Conservation (phyloP, 176 grass and related monocot genomes). For the Themeda triandra region DNA sequence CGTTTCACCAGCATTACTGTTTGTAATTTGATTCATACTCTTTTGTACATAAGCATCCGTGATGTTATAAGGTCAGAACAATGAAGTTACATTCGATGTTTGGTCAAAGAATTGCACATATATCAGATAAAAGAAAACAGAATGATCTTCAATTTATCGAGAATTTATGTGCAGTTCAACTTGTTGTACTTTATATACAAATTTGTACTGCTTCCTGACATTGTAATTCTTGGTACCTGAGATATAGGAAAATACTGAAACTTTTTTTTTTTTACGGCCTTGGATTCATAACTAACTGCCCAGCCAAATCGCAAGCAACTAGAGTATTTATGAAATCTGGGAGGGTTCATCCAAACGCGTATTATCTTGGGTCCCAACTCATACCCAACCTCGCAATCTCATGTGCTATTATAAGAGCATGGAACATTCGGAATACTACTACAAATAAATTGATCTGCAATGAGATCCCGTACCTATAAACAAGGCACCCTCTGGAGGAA, state of each 20-base stretch:
- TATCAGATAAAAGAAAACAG: not conserved
- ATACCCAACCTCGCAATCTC: too few species aligned
- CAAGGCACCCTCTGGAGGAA: too few species aligned
- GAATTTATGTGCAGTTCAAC: constrained; percentile 27
- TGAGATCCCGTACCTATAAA: too few species aligned
- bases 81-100: constrained; percentile 35
- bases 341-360: too few species aligned
- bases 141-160: not conserved
- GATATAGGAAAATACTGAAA: not conserved
- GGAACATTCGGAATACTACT: too few species aligned
- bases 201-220: constrained; percentile 14
- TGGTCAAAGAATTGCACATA: constrained; percentile 14
- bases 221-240: not conserved
- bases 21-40: constrained; percentile 42
- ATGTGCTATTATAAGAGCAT: too few species aligned
- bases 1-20: not conserved
- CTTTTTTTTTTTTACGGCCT: too few species aligned
- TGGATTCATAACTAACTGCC: too few species aligned
- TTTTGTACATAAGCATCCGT: constrained; percentile 50
- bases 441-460: too few species aligned
- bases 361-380: too few species aligned
- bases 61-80: not conserved
- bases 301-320: too few species aligned
- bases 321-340: too few species aligned
- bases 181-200: constrained; percentile 30